These are phyloP conservation scores for Ophiostoma angusticollis DNA, from an alignment of 2,329 filamentous ascomycete species.

Conservation along the genomic window DNA sequence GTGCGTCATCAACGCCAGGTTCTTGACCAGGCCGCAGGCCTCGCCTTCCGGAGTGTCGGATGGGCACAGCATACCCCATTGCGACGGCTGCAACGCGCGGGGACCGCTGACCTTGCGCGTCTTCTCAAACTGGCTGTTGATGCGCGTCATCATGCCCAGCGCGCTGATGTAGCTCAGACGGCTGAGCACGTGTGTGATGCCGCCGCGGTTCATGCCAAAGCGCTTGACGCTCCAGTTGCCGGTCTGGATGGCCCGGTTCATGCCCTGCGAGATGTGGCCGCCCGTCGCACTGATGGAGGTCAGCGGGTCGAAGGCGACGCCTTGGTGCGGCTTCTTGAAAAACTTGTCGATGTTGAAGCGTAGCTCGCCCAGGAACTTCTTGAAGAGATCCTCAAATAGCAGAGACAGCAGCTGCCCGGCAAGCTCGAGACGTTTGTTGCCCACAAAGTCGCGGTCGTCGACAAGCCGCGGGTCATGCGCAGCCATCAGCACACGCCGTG, in stretches of 20 bases:
- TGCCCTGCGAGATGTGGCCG: constrained; percentile 77
- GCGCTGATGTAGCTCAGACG: constrained; percentile 92
- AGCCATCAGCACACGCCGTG: constrained; percentile 88
- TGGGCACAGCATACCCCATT: constrained; percentile 95
- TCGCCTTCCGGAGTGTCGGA: constrained; percentile 98
- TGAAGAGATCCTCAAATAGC: constrained; percentile 95
- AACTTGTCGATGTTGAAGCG: constrained; percentile 93
- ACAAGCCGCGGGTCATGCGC: constrained; percentile 80
- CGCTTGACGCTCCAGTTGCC: constrained; percentile 97
- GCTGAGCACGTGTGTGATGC: constrained; percentile 92
- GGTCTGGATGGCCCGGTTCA: constrained; percentile 92
- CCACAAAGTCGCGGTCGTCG: constrained; percentile 94
- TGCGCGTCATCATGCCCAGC: constrained; percentile 98
- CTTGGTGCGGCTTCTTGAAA: constrained; percentile 82
- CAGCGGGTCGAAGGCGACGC: constrained; percentile 76
- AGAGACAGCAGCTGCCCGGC: constrained; percentile 89
- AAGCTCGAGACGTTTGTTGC: constrained; percentile 90
- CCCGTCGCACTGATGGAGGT: constrained; percentile 74
- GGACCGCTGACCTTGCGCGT: constrained; percentile 93
- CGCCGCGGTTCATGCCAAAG: constrained; percentile 96
- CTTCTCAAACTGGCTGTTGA: constrained; percentile 97
- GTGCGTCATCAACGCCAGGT: constrained; percentile 95
- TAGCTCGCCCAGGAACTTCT: constrained; percentile 79
- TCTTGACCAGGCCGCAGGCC: constrained; percentile 95
- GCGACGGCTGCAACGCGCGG: constrained; percentile 87